Conservation (phyloP, 345 rosid species). For the Zanthoxylum bungeanum region DNA sequence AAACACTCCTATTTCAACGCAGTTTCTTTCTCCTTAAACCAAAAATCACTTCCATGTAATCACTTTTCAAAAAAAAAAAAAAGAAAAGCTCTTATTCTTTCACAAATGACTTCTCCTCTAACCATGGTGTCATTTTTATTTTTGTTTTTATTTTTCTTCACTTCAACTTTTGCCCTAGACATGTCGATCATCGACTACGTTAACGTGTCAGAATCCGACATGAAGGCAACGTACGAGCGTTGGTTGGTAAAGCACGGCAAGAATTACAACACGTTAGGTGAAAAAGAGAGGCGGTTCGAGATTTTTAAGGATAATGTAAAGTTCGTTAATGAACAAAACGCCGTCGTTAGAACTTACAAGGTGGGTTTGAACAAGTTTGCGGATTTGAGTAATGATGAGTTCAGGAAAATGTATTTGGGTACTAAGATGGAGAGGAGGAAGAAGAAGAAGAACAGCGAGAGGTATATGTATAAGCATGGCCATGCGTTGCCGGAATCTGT, state of each 20-base stretch:
- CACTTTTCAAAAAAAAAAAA: not conserved
- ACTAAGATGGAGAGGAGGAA: conserved; percentile 25
- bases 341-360: conserved; percentile 33
- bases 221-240: conserved; percentile 37
- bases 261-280: conserved; percentile 51
- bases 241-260: conserved; percentile 60
- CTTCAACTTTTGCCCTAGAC: conserved; percentile 33
- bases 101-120: not conserved
- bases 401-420: conserved; percentile 38
- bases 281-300: conserved; percentile 50
- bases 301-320: conserved; percentile 59
- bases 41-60: not conserved
- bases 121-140: not conserved
- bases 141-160: not conserved
- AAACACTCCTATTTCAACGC: conserved; percentile 21
- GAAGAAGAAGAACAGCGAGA: conserved; percentile 10
- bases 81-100: not conserved
- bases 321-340: conserved; percentile 50
- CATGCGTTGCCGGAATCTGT: conserved; percentile 35
- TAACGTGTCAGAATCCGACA: conserved; percentile 27
- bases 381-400: conserved; percentile 63
- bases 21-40: conserved; percentile 2
- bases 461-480: conserved; percentile 22
- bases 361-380: conserved; percentile 65
- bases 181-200: conserved; percentile 52